Conservation (phyloP, 345 rosid species). For the Boechera divaricarpa region DNA sequence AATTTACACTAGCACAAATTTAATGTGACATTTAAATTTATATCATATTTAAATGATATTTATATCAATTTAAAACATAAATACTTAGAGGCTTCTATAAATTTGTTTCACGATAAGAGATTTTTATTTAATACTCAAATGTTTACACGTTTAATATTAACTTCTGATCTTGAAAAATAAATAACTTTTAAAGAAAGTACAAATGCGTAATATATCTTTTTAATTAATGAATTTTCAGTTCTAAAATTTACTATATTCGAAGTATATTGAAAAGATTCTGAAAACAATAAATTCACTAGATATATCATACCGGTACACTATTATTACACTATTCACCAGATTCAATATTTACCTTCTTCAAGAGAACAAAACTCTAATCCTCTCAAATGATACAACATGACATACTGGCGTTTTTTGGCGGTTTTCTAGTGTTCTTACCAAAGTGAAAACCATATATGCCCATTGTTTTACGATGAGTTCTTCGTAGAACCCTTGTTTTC, state of each 20-base stretch:
- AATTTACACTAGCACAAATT: too few relatives aligned
- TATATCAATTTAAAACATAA: too few relatives aligned
- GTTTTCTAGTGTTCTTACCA: not conserved
- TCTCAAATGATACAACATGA: not conserved
- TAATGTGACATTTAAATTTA: too few relatives aligned
- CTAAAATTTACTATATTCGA: not conserved
- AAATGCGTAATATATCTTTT: not conserved
- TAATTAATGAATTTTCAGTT: not conserved
- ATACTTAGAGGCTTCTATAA: too few relatives aligned
- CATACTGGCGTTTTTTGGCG: not conserved
- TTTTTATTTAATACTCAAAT: too few relatives aligned
- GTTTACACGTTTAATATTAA: not conserved
- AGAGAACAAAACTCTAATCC: not conserved
- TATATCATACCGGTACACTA: too few relatives aligned
- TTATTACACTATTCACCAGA: too few relatives aligned
- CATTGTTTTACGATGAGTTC: not conserved
- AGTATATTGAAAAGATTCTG: not conserved
- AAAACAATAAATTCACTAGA: not conserved
- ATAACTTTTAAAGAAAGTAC: too few relatives aligned
- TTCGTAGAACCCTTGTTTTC: slow-evolving; percentile 2
- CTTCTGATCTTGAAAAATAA: not conserved
- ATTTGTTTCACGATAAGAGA: too few relatives aligned
- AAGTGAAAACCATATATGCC: not conserved
- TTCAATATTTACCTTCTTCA: not conserved
- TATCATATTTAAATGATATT: too few relatives aligned